These are phyloP conservation scores for Lippia alba DNA, from an alignment of 305 asterid species.

Conservation along the genomic window DNA sequence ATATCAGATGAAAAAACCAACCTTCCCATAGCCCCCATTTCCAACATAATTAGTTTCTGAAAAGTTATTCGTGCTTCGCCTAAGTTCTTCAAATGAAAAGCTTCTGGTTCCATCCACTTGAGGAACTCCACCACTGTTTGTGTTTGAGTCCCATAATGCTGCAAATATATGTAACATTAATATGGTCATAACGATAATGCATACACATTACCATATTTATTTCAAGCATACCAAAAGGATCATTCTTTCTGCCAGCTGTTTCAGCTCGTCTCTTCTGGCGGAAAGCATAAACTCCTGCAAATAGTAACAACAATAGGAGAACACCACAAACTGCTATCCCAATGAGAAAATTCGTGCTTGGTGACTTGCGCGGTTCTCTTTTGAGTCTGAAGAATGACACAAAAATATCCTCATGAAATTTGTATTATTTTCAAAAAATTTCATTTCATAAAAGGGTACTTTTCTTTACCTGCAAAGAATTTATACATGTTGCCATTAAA, in stretches of 20 bases:
- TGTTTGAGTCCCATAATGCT: conserved; percentile 75
- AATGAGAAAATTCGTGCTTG: conserved; percentile 51
- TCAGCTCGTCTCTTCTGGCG: conserved; percentile 79
- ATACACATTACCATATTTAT: conserved; percentile 6
- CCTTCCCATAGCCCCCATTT: conserved; percentile 92
- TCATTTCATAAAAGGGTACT: background rate
- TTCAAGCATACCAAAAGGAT: conserved; percentile 75
- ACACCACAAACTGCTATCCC: conserved; percentile 83
- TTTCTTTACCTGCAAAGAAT: conserved; percentile 53
- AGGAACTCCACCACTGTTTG: conserved; percentile 80
- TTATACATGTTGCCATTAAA: conserved; percentile 54
- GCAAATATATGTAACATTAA: conserved; percentile 32
- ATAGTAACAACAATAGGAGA: conserved; percentile 56
- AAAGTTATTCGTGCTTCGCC: conserved; percentile 70
- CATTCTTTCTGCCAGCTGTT: conserved; percentile 53
- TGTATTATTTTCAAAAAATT: background rate
- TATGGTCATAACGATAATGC: background rate
- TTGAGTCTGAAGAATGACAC: conserved; percentile 40
- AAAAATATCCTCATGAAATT: background rate
- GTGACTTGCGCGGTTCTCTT: conserved; percentile 45
- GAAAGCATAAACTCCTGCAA: conserved; percentile 75
- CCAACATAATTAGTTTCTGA: conserved; percentile 71
- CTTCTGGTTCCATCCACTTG: conserved; percentile 72
- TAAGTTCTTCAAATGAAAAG: conserved; percentile 80
- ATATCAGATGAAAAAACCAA: conserved; percentile 22